Evolutionary conservation across 805 yeast species (phyloP).

Genomic region (Novakomyces olei): DNA sequence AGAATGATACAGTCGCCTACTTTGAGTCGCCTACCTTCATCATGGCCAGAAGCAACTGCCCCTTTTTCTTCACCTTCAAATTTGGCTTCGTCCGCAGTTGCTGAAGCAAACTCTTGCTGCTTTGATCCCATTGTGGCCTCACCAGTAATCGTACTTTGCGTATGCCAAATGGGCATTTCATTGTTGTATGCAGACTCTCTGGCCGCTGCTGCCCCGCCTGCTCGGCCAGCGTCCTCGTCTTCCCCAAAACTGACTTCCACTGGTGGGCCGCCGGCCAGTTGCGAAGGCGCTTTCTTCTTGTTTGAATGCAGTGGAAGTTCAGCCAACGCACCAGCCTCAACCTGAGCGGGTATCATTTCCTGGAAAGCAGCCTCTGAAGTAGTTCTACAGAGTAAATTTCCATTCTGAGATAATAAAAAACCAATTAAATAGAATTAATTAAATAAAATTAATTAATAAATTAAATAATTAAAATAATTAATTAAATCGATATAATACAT

Average conservation of each 20-base stretch:
- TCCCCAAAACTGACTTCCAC: slow-evolving; percentile 76
- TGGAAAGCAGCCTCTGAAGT: slow-evolving; percentile 70
- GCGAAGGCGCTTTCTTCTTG: not conserved
- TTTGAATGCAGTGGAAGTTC: not conserved
- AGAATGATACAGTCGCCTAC: too few relatives aligned
- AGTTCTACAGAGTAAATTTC: too few relatives aligned
- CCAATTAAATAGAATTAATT: too few relatives aligned
- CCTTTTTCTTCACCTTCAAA: not conserved
- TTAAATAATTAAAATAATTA: slow-evolving; percentile 4
- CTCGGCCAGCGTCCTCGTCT: slow-evolving; percentile 3
- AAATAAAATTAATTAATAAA: too few relatives aligned
- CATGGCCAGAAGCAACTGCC: slow-evolving; percentile 1
- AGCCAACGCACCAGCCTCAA: slow-evolving; percentile 25
- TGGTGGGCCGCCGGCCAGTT: slow-evolving; percentile 44
- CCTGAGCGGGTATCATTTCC: slow-evolving; percentile 58
- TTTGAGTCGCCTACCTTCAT: too few relatives aligned
- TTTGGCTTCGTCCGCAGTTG: not conserved
- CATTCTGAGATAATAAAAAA: too few relatives aligned
- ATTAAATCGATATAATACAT: not conserved
- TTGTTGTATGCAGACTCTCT: slow-evolving; percentile 49
- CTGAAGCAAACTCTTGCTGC: not conserved
- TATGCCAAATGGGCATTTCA: slow-evolving; percentile 93
- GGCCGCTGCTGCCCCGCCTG: slow-evolving; percentile 35
- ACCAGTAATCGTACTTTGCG: slow-evolving; percentile 76
- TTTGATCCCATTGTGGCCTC: slow-evolving; percentile 17